A percentile compares a stretch with the other conserved stretches of the same genome.
Evolutionary conservation across 2,329 filamentous ascomycete species (phyloP).

Genomic region (Epichloe aotearoae): DNA sequence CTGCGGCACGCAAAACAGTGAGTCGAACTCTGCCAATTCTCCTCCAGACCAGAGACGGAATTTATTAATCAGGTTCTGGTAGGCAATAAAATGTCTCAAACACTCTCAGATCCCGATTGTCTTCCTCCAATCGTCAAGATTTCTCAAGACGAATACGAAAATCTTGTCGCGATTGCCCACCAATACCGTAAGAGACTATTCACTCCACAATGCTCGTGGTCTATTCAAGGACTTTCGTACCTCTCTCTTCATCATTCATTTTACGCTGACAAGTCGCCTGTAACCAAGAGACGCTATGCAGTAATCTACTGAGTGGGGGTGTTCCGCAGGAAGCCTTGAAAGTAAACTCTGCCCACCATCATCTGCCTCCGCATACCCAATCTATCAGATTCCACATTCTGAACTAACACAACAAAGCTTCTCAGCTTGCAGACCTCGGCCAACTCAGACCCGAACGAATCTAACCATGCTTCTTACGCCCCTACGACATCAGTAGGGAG

Average conservation of each 20-base stretch:
- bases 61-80: not conserved
- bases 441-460: not conserved
- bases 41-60: not conserved
- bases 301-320: conserved; percentile 2
- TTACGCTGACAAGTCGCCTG: not conserved
- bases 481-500: not conserved
- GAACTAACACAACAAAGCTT: not conserved
- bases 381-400: not conserved
- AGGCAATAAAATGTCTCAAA: not conserved
- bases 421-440: conserved; percentile 1
- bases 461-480: not conserved
- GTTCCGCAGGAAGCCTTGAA: not conserved
- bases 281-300: not conserved
- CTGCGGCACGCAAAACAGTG: not conserved
- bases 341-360: not conserved
- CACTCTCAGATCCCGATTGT: not conserved
- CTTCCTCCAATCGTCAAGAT: not conserved
- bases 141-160: not conserved
- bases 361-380: not conserved
- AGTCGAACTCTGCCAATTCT: not conserved
- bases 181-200: conserved; percentile 1
- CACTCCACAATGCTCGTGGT: not conserved
- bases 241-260: not conserved
- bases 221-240: not conserved
- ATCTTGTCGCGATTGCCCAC: not conserved